A percentile compares a stretch with the other conserved stretches of the same genome.
phyloP scores from a whole-genome alignment of 495 filamentous ascomycete genomes.

The Penicillium herquei region DNA sequence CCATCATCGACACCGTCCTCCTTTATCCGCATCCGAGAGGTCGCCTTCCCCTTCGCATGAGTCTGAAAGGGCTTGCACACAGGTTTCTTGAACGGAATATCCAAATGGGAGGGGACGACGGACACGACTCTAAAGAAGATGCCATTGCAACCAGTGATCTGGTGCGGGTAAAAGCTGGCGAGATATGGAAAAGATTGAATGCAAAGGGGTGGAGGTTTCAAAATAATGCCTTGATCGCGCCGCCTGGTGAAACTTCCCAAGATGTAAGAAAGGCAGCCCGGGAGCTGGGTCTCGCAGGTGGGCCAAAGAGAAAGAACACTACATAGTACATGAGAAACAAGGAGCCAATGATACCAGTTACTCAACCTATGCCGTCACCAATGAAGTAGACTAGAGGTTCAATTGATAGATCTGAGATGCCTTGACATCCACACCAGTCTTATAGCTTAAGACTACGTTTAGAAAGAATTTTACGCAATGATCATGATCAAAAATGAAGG shows the following conservation, averaged over 20 bases:
- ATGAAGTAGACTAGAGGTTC: too few species aligned
- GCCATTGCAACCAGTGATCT: constrained; percentile 84
- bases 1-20: constrained; percentile 80
- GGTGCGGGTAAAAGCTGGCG: constrained; percentile 62
- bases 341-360: neutral
- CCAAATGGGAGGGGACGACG: constrained; percentile 66
- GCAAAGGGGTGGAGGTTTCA: constrained; percentile 61
- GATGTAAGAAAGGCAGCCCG: neutral
- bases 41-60: constrained; percentile 66
- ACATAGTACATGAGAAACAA: neutral
- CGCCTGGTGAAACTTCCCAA: constrained; percentile 22
- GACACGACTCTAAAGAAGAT: constrained; percentile 89
- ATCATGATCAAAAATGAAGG: constrained; percentile 7
- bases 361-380: too few species aligned
- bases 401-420: too few species aligned
- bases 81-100: constrained; percentile 68
- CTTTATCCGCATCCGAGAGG: constrained; percentile 76
- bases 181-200: constrained; percentile 64
- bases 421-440: too few species aligned
- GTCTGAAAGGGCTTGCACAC: constrained; percentile 67
- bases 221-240: constrained; percentile 51
- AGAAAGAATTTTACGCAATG: neutral
- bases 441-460: too few species aligned
- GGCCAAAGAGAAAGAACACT: constrained; percentile 22
- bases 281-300: constrained; percentile 21